Evolutionary conservation across 768 basidiomycete species (phyloP), one percentile per base, ranked within the genome.

Genomic region (Lactarius vividus): DNA sequence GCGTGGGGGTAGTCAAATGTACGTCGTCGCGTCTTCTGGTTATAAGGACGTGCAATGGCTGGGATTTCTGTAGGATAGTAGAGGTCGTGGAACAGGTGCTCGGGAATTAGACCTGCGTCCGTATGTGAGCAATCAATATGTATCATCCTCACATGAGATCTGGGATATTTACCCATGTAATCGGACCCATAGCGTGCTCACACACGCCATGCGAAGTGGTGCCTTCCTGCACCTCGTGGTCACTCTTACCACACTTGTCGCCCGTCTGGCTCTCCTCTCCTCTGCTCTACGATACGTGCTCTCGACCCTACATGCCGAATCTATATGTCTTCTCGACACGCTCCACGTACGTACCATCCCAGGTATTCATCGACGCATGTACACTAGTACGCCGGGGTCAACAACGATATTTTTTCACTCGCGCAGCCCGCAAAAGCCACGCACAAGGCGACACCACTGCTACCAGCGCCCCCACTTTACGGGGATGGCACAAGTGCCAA

Each of bases 211-310:
- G 80, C 88, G 88, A 72, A 82, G 84, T 0, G 89, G 87, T 20
- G 86, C 89, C 18, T 94, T 94, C 71, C 77, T 89, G 15, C 88
- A 88, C 67, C 73, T 89, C 20, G 75, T 87, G n/a, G 72, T 94
- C 55, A 77, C 84, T 5, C 78, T 92, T 49, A 77, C 80, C 26
- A 88, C 85, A 11, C 81, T 90, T 44, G 76, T 82, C 52, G 87
- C 88, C 3, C 82, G 91, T 63, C 74, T 90, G 73, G 55, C 59
- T 5, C 68, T 58, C 20, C 60, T 69, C 9, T 57, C 60, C n/a
- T 53, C 56, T 23, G 64, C 56, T 4, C 2, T 68, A 9, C 54
- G 54, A 6, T 9, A 54, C 42, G 59, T 37, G 23, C 40, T 69
- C 16, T 56, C 52, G 20, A n/a, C 42, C 7, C 31, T 68, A 33